Conservation (phyloP, 139 green algal species). For the Chlorella sp. region DNA sequence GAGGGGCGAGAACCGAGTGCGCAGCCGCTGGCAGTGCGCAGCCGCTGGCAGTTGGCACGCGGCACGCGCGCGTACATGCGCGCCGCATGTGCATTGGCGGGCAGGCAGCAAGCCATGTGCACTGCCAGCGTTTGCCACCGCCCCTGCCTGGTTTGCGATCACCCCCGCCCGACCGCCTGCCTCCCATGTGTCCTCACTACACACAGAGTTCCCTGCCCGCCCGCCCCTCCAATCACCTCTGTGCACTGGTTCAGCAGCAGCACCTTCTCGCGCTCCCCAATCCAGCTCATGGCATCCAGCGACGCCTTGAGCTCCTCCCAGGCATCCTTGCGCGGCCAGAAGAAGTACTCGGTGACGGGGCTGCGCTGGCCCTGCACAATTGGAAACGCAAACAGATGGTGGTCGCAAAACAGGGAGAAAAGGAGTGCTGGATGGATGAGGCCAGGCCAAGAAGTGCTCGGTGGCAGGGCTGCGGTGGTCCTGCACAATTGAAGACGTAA, state of each 20-base stretch:
- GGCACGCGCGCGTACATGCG: too few relatives aligned
- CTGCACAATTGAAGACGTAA: too few relatives aligned
- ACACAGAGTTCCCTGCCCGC: too few relatives aligned
- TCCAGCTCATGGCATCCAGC: constrained; percentile 82
- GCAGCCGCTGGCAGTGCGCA: too few relatives aligned
- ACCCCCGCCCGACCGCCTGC: not conserved
- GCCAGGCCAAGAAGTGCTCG: not conserved
- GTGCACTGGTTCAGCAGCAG: constrained; percentile 84
- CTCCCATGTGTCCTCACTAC: not conserved
- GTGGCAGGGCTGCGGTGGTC: not conserved
- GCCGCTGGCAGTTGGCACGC: too few relatives aligned
- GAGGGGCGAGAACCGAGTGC: too few relatives aligned
- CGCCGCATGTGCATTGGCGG: too few relatives aligned
- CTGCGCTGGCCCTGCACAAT: constrained; percentile 56
- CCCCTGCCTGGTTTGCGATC: not conserved
- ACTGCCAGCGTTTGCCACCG: not conserved
- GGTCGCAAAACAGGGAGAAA: not conserved
- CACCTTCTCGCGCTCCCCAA: constrained; percentile 80
- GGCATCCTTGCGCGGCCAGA: constrained; percentile 92
- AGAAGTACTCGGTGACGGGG: constrained; percentile 93
- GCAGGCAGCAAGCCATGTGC: not conserved
- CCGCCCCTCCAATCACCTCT: constrained; percentile 60
- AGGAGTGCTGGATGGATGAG: not conserved
- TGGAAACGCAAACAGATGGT: not conserved
- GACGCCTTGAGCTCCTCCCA: constrained; percentile 89